Evolutionary conservation across 495 filamentous ascomycete species (phyloP).

Genomic region (Copromyces sp.): DNA sequence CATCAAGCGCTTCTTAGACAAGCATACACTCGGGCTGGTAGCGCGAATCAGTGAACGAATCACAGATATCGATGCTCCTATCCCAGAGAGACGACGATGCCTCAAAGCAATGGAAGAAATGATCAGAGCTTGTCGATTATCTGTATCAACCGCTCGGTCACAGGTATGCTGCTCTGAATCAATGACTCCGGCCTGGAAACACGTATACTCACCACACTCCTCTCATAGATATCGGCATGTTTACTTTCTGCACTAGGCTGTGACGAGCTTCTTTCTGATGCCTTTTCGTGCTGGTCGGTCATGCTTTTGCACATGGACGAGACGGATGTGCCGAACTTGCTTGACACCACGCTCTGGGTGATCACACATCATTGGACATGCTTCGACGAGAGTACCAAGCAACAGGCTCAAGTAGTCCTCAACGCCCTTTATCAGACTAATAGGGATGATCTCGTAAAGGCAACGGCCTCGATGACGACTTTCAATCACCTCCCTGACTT

Average conservation of each 20-base stretch:
- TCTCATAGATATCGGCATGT: conserved; percentile 66
- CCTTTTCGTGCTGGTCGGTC: conserved; percentile 74
- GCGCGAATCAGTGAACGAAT: conserved; percentile 70
- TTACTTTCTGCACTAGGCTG: conserved; percentile 72
- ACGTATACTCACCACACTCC: background rate
- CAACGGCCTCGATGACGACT: conserved; percentile 65
- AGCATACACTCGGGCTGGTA: conserved; percentile 81
- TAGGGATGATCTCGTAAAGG: conserved; percentile 45
- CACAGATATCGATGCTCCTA: conserved; percentile 47
- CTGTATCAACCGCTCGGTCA: conserved; percentile 68
- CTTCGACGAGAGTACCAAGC: conserved; percentile 51
- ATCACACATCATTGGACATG: conserved; percentile 68
- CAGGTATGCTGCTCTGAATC: conserved; percentile 49
- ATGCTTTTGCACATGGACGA: conserved; percentile 64
- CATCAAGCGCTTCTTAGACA: conserved; percentile 72
- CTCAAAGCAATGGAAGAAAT: conserved; percentile 80
- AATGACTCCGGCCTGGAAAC: background rate
- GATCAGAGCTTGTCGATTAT: conserved; percentile 59
- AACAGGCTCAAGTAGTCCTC: conserved; percentile 50
- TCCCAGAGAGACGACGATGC: conserved; percentile 62
- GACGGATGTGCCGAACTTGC: conserved; percentile 63
- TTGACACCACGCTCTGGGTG: conserved; percentile 83
- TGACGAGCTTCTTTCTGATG: conserved; percentile 58
- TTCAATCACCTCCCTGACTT: conserved; percentile 62
- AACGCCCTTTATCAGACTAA: conserved; percentile 54